Evolutionary conservation across 164 flowering plant species (phyloP).

Genomic region (Umbilicus rupestris): DNA sequence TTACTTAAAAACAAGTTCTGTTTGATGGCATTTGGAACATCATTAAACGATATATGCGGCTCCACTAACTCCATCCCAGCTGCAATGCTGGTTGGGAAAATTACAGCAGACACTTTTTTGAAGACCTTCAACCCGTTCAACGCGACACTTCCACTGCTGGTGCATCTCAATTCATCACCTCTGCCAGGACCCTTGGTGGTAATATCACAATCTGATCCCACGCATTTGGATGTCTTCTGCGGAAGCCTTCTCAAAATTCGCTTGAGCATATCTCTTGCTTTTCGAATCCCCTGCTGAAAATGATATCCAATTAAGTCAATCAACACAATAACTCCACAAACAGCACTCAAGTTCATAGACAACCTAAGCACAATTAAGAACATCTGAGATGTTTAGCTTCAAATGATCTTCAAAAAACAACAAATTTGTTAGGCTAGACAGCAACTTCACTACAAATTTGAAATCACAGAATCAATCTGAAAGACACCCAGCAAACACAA

Average conservation of each 20-base stretch:
- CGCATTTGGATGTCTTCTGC: not conserved
- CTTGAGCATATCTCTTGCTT: not conserved
- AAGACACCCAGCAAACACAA: not conserved
- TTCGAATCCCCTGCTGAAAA: not conserved
- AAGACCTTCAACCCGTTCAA: conserved; percentile 1
- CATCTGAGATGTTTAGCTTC: not conserved
- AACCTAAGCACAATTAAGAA: not conserved
- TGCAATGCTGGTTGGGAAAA: not conserved
- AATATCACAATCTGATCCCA: conserved; percentile 3
- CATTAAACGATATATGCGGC: not conserved
- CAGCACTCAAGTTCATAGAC: not conserved
- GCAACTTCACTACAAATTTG: no score
- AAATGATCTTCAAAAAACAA: not conserved
- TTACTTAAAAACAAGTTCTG: not conserved
- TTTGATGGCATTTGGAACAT: not conserved
- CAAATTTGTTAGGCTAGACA: not conserved
- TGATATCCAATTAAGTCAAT: not conserved
- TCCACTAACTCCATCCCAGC: conserved; percentile 2
- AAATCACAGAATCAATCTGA: no score
- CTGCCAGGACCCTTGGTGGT: not conserved
- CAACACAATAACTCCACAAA: not conserved
- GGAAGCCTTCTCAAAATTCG: conserved; percentile 2
- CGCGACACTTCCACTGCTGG: not conserved
- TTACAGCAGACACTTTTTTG: not conserved
- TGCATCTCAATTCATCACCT: conserved; percentile 3